Percentiles rank a stretch among this genome's conserved stretches.
These are phyloP conservation scores for Paramecium biaurelia DNA, from an alignment of 73 alveolate species.

Conservation along the genomic window DNA sequence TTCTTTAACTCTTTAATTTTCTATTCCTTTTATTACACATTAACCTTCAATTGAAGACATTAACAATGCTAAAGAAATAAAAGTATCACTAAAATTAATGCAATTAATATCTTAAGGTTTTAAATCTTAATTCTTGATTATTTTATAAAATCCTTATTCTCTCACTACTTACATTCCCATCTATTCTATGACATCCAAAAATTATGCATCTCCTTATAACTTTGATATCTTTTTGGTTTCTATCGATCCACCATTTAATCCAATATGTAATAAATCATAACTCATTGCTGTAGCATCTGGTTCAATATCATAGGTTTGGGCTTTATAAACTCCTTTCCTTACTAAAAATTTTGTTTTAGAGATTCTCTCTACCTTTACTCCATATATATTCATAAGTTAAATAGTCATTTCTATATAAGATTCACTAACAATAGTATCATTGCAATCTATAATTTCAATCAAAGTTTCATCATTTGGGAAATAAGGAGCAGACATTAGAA, in stretches of 20 bases:
- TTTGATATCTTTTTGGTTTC: slow-evolving; percentile 1
- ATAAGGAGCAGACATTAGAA: slow-evolving; percentile 56
- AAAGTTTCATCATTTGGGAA: not conserved
- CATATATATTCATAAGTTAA: slow-evolving; percentile 39
- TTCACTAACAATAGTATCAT: slow-evolving; percentile 33
- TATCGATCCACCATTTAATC: slow-evolving; percentile 23
- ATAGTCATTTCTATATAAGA: slow-evolving; percentile 58
- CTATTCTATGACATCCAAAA: slow-evolving; percentile 34
- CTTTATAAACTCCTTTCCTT: not conserved
- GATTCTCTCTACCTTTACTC: slow-evolving; percentile 12
- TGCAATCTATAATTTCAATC: not conserved
- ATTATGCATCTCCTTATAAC: slow-evolving; percentile 62
- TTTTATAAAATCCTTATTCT: not conserved
- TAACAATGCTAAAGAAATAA: slow-evolving; percentile 51
- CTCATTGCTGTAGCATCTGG: slow-evolving; percentile 62
- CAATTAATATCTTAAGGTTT: slow-evolving; percentile 9
- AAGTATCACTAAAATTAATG: slow-evolving; percentile 62
- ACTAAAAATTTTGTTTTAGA: not conserved
- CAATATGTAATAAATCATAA: slow-evolving; percentile 52
- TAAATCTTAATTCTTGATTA: not conserved
- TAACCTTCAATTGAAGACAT: slow-evolving; percentile 51
- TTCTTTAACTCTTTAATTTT: slow-evolving; percentile 68
- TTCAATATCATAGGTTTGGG: not conserved
- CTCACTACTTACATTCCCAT: slow-evolving; percentile 33
- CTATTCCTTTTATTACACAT: slow-evolving; percentile 55